Percentiles rank a stretch among this genome's conserved stretches.
Evolutionary conservation across 2,329 filamentous ascomycete species (phyloP).

Genomic region (Metarhizium rileyi): DNA sequence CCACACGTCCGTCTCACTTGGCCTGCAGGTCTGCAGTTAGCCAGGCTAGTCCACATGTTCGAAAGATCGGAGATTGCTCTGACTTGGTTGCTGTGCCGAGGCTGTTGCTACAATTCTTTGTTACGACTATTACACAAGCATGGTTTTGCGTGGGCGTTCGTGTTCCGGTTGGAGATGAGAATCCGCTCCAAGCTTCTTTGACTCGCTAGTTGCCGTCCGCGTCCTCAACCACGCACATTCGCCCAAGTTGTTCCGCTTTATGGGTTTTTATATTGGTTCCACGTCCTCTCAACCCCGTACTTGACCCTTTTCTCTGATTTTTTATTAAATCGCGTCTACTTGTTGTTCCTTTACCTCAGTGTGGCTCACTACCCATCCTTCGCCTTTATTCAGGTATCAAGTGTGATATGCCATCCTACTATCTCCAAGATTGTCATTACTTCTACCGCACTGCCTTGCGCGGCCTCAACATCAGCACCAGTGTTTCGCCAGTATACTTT

Average conservation of each 20-base stretch:
- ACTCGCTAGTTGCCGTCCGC: neutral
- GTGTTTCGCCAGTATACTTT: constrained; percentile 66
- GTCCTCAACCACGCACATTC: neutral
- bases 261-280: neutral
- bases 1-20: neutral
- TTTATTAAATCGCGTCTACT: neutral
- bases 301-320: neutral
- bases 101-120: neutral
- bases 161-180: neutral
- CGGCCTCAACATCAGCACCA: constrained; percentile 73
- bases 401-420: constrained; percentile 70
- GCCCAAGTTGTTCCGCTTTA: neutral
- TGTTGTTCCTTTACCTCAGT: neutral
- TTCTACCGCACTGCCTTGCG: constrained; percentile 86
- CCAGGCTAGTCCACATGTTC: neutral
- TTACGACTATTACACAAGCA: neutral
- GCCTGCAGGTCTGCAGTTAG: neutral
- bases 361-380: neutral
- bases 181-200: neutral
- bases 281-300: constrained; percentile 7
- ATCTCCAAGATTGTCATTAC: constrained; percentile 80
- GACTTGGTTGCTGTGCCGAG: neutral
- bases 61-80: neutral
- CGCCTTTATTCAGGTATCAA: constrained; percentile 4
- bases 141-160: neutral